Conservation (phyloP, 352 stramenopile genomes). For the Elongisporangium prolatum region DNA sequence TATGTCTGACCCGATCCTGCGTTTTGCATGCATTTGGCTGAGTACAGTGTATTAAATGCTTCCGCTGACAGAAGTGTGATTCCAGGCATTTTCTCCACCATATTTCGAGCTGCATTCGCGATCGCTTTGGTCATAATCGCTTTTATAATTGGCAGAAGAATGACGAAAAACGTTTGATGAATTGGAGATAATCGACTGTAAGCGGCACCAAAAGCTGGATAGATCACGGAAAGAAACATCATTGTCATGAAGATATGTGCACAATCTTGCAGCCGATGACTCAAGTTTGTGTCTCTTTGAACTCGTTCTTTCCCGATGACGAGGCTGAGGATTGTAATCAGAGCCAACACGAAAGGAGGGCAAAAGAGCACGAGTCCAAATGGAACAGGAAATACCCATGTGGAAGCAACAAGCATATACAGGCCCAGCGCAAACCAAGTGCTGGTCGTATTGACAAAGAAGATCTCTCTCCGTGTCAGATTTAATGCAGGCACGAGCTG, state of each 20-base stretch:
- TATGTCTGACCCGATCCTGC: neutral
- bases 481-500: no score
- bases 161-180: slow-evolving; percentile 8
- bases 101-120: neutral
- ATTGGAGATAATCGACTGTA: neutral
- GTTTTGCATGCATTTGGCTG: slow-evolving; percentile 20
- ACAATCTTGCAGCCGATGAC: slow-evolving; percentile 3
- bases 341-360: neutral
- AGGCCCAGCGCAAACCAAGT: no score
- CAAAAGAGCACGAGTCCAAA: neutral
- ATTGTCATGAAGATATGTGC: slow-evolving; percentile 1
- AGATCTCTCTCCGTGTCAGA: no score
- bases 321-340: neutral
- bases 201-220: slow-evolving; percentile 7
- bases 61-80: slow-evolving; percentile 13
- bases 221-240: slow-evolving; percentile 12
- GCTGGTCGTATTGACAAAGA: no score
- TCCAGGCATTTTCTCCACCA: neutral
- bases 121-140: slow-evolving; percentile 18
- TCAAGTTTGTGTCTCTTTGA: neutral
- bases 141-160: slow-evolving; percentile 20
- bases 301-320: neutral
- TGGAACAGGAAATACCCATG: slow-evolving; percentile 17
- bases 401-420: no score
- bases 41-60: slow-evolving; percentile 25